These are phyloP conservation scores for Arachis monticola DNA, from an alignment of 331 rosid species.

Conservation along the genomic window DNA sequence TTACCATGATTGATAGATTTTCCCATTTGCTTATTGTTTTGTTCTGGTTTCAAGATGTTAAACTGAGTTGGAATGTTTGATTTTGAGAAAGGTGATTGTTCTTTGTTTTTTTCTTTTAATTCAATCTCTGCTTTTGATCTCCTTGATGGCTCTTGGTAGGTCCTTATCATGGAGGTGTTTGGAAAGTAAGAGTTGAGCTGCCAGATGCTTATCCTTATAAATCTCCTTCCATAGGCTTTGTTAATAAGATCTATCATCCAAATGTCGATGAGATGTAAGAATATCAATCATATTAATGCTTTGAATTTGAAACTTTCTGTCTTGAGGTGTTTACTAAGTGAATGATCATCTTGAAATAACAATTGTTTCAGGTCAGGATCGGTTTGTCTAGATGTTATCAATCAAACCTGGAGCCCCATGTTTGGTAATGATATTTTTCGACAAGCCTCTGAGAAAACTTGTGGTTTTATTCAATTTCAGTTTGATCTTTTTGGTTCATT, in stretches of 20 bases:
- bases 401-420: constrained; percentile 95
- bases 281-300: constrained; percentile 22
- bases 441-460: constrained; percentile 9
- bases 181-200: constrained; percentile 94
- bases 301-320: neutral
- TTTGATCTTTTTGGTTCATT: constrained; percentile 30
- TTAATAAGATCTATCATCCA: constrained; percentile 95
- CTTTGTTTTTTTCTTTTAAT: neutral
- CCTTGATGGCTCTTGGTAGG: constrained; percentile 66
- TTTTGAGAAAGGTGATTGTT: constrained; percentile 16
- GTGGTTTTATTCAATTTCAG: constrained; percentile 17
- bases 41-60: constrained; percentile 30
- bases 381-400: constrained; percentile 89
- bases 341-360: constrained; percentile 24
- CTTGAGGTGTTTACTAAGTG: neutral
- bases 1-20: constrained; percentile 16
- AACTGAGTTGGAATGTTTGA: constrained; percentile 11
- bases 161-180: constrained; percentile 90
- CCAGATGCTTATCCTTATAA: constrained; percentile 98
- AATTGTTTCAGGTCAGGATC: constrained; percentile 81
- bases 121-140: constrained; percentile 28
- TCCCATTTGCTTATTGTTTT: constrained; percentile 39
- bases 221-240: constrained; percentile 93
- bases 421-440: constrained; percentile 57
- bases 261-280: constrained; percentile 97